Evolutionary conservation across 805 yeast genomes (phyloP), one percentile per base, ranked within the genome.

Genomic region (Barnettozyma sucrosica): DNA sequence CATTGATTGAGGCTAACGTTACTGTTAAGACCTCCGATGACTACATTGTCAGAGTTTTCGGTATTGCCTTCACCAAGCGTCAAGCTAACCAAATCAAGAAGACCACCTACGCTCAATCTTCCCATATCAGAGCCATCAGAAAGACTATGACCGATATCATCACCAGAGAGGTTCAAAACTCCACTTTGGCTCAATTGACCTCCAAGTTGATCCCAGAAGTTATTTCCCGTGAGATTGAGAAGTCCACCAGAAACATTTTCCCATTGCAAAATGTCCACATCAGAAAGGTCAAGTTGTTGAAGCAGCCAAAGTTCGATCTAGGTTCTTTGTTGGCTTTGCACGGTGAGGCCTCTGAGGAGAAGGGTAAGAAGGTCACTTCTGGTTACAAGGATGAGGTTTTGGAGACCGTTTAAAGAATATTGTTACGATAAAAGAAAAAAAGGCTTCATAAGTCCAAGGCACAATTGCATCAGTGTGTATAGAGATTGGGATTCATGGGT

Each of bases 381-480:
- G 96, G 95, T 75, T 92, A 89, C 95, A 90, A 92, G 82, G 99
- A 92, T 75, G 97, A 88, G 74, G 89, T 93, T 72, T 89, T 93
- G 76, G 98, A 92, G 82, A 71, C 92, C 70, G 98, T 92, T 71
- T 92, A 89, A 83, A 34, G 37, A 34, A 23, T 14, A 30, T 68
- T 92, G 98, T 97, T 90, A 79, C 76, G 95, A 87, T 75, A 23
- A 36, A 41, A 41, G 18, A 30, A 30, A 41, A 36, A n/a, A 20
- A 36, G 32, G 41, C 41, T 26, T 36, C 36, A 41, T 46, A 41
- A 40, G 37, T 28, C 39, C 40, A 45, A 24, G 36, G 41, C 48
- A 33, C 28, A 34, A 45, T 40, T 36, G 44, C 36, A 36, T 61
- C 89, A 96, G 66, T 92, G 90, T 69, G 97, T 89, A 78, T 88